Base-by-base conservation (phyloP, 257 asterid species). In the Fraxinus americana region DNA sequence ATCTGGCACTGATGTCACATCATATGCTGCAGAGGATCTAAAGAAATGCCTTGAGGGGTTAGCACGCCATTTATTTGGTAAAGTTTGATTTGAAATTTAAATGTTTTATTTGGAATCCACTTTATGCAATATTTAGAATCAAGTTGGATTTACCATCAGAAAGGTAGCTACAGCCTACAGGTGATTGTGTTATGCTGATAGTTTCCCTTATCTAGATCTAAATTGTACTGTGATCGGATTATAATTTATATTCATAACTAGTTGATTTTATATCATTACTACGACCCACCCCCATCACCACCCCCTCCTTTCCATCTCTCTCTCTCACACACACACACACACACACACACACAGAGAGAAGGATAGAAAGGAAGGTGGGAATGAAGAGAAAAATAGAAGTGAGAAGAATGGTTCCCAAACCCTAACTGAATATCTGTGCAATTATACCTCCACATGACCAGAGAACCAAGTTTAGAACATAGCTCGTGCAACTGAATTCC, bases 21-120 rank as follows among this genome's bases (percentile, higher is more conserved):
- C 90, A 43, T 91, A 87, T 92, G 98, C 96, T 75, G 97, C 97
- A 43, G 94, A 80, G 84, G 97, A 96, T 90, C 90, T 96, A 23
- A 96, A 93, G 88, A 92, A 81, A 74, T 93, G 99, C 83, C 97
- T 96, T 3, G 97, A 93, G 94, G 99, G 98, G 35, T 83, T 96
- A 89, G 97, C 98, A 3, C 86, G 82, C 34, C 96, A 86, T 86
- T 87, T 91, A 78, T 94, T 94, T 85, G 97, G 97, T 92, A 82
- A 13, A 71, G 14, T 76, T 59, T 75, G 41, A 41, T 73, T 76
- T 70, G 29, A 67, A 34, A 38, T 75, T 74, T 61, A 66, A 38
- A 67, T 75, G 34, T 78, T 38, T 32, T 48, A 83, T 71, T 11
- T 77, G 61, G 43, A 16, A 67, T 69, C 41, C 73, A 25, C 7